phyloP scores from a whole-genome alignment of 176 grass and related monocot genomes.

The Elaeis guineensis region DNA sequence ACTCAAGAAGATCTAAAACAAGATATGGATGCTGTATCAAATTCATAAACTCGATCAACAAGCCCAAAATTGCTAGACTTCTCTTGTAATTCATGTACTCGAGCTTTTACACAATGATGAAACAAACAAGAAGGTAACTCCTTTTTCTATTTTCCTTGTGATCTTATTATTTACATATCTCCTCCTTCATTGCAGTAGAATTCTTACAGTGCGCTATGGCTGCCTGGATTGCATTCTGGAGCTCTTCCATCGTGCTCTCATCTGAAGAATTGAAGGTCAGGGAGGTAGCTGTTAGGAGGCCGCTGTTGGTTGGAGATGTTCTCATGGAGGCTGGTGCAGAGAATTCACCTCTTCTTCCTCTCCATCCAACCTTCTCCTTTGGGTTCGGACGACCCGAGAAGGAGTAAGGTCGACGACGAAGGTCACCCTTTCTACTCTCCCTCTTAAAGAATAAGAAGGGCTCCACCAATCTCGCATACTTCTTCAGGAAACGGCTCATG shows the following conservation, averaged over 20 bases:
- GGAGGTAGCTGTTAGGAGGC: slow-evolving; percentile 64
- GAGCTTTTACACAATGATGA: too few species aligned
- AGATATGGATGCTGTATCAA: too few species aligned
- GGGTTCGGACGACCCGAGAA: slow-evolving; percentile 41
- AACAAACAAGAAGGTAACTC: too few species aligned
- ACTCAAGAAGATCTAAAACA: too few species aligned
- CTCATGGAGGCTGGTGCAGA: slow-evolving; percentile 80
- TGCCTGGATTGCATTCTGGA: slow-evolving; percentile 85
- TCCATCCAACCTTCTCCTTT: slow-evolving; percentile 23
- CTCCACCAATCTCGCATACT: slow-evolving; percentile 68
- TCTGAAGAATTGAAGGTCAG: slow-evolving; percentile 66
- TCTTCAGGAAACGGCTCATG: slow-evolving; percentile 62
- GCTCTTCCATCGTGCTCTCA: slow-evolving; percentile 94
- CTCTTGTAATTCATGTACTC: too few species aligned
- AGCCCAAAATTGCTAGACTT: too few species aligned
- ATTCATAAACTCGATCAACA: too few species aligned
- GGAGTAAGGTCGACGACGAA: slow-evolving; percentile 47
- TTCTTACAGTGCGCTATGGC: slow-evolving; percentile 98
- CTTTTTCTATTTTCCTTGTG: too few species aligned
- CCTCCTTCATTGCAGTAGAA: slow-evolving; percentile 37
- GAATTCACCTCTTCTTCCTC: slow-evolving; percentile 27
- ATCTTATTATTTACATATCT: slow-evolving; percentile 24
- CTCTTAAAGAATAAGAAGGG: slow-evolving; percentile 41
- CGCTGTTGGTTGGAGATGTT: slow-evolving; percentile 71
- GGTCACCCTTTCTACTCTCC: slow-evolving; percentile 35